A percentile compares a stretch with the other conserved stretches of the same genome.
Conservation (phyloP, 345 rosid genomes). For the Durio zibethinus region DNA sequence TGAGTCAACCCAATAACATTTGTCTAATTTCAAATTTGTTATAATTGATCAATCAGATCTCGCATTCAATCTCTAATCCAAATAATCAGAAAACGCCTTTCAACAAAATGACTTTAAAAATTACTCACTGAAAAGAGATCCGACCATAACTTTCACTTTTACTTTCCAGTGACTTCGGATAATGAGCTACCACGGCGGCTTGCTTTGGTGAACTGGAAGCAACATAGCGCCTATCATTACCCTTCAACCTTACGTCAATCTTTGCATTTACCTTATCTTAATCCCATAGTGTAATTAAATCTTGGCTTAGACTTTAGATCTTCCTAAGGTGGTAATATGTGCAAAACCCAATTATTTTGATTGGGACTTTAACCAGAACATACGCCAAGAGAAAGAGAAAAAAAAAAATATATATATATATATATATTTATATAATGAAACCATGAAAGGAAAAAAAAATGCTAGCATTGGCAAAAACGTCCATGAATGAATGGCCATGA, state of each 20-base stretch:
- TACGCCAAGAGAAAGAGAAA: neutral
- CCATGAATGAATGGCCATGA: neutral
- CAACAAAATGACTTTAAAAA: neutral
- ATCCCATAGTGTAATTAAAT: neutral
- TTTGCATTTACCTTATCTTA: neutral
- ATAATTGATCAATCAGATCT: neutral
- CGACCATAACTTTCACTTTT: neutral
- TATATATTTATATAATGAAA: neutral
- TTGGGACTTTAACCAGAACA: neutral
- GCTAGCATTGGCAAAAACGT: neutral
- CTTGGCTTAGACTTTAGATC: neutral
- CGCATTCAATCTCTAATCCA: neutral
- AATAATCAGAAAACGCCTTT: neutral
- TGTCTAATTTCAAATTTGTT: neutral
- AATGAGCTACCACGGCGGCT: neutral
- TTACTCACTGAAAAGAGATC: neutral
- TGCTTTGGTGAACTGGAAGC: slow-evolving; percentile 26
- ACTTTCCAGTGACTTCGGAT: neutral
- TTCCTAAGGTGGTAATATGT: neutral
- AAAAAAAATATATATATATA: too few species aligned
- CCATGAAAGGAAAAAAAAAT: too few species aligned
- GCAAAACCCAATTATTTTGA: neutral
- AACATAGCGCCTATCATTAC: neutral
- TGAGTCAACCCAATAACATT: neutral
- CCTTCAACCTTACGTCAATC: slow-evolving; percentile 2